Base-by-base conservation (phyloP, 371 early-diverging fungal species). In the Smittium culicis region DNA sequence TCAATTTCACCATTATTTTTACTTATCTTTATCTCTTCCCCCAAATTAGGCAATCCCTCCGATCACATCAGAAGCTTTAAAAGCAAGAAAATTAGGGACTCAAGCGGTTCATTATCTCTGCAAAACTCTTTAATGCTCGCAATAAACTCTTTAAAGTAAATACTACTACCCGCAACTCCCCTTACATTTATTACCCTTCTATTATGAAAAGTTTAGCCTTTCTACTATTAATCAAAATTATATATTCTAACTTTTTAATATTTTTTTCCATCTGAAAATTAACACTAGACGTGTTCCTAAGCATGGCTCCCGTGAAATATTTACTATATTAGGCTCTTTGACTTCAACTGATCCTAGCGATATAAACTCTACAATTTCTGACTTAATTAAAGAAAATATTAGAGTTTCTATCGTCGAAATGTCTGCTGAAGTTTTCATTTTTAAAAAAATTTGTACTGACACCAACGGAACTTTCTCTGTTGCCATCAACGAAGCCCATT, bases 271-370 rank as follows among this genome's bases (percentile, higher is more conserved):
- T 66, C 74, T 2, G 77, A 72, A 61, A 74, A 75, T 79, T 60
- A 11, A 11, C 34, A 30, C 5, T 33, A 80, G 88, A 31, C 86
- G 92, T 70, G 91, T 91, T n/a, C 95, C 97, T 1, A 79, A 85
- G 14, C 97, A 96, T 71, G 94, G 93, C 32, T 86, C 91, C 3
- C 85, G 92, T 28, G 97, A 96, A 70, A 83, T 94, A 35, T 69
- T 96, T 16, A 74, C 91, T 31, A 73, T 96, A 3, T 86, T 88
- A 72, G 93, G 89, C 2, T 89, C 94, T 0, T 77, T 96, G 57
- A 89, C 93, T 0, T 88, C 96, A 0, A 92, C 90, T 71, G 97
- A 96, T 73, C 96, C 97, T 0, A 87, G 89, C 0, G 85, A 95
- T 68, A 93, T 96, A 29, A 81, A 86, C 64, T 85, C 88, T 31